A percentile compares a stretch with the other conserved stretches of the same genome.
Evolutionary conservation across 495 filamentous ascomycete genomes (phyloP).

Genomic region (Xylaria cubensis): DNA sequence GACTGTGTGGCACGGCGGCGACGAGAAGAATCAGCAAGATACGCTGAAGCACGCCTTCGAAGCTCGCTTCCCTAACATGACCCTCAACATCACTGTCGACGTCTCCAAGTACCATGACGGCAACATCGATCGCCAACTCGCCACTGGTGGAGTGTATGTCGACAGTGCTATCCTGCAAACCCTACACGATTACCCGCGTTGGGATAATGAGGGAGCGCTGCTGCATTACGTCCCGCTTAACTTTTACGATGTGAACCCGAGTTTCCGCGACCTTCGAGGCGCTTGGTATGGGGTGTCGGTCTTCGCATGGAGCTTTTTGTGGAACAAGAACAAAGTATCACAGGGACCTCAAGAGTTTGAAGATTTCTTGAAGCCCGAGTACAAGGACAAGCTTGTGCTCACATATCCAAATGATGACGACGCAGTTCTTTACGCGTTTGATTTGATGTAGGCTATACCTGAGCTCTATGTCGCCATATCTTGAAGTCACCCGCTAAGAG

Average conservation of each 20-base stretch:
- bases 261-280: conserved; percentile 39
- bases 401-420: conserved; percentile 52
- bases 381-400: conserved; percentile 45
- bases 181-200: conserved; percentile 46
- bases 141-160: conserved; percentile 37
- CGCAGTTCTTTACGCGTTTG: conserved; percentile 45
- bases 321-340: conserved; percentile 28
- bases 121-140: conserved; percentile 42
- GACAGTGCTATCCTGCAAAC: conserved; percentile 46
- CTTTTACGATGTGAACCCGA: conserved; percentile 38
- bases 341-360: conserved; percentile 31
- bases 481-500: conserved; percentile 9
- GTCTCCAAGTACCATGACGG: conserved; percentile 48
- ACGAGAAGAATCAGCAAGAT: conserved; percentile 41
- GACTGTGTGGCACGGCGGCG: conserved; percentile 42
- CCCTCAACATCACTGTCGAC: conserved; percentile 47
- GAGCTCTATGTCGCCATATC: not conserved
- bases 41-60: conserved; percentile 40
- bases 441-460: conserved; percentile 34
- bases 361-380: conserved; percentile 42
- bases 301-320: conserved; percentile 38
- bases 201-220: conserved; percentile 43
- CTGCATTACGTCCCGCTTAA: conserved; percentile 40
- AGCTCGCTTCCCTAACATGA: conserved; percentile 42
- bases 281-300: conserved; percentile 32